These are phyloP conservation scores for Metschnikowia lunata DNA, from an alignment of 805 yeast species.

Conservation along the genomic window DNA sequence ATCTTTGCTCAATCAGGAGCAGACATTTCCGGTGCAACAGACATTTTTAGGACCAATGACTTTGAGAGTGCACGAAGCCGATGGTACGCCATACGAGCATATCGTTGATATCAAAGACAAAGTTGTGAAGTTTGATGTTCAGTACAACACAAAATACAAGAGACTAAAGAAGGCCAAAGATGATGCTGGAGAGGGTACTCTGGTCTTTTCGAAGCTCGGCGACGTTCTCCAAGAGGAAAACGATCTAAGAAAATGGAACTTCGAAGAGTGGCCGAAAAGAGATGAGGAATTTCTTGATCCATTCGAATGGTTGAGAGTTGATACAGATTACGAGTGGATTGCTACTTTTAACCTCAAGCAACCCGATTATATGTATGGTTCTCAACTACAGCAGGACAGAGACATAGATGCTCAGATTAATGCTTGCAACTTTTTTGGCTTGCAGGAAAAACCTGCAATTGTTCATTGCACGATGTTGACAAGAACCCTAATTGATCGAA, in stretches of 20 bases:
- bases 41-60: constrained; percentile 94
- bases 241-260: constrained; percentile 68
- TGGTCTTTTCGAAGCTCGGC: constrained; percentile 59
- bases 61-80: constrained; percentile 93
- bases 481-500: constrained; percentile 74
- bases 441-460: constrained; percentile 49
- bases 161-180: constrained; percentile 63
- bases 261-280: constrained; percentile 64
- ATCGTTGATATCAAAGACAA: constrained; percentile 86
- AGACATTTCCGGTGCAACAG: constrained; percentile 36
- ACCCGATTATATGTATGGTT: constrained; percentile 91
- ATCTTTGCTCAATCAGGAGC: constrained; percentile 40
- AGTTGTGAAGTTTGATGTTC: constrained; percentile 84
- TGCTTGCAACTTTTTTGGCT: constrained; percentile 70
- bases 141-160: constrained; percentile 90
- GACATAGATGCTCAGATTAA: constrained; percentile 95
- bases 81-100: constrained; percentile 98
- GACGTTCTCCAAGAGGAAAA: constrained; percentile 60
- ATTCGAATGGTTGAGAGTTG: constrained; percentile 97
- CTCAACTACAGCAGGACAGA: constrained; percentile 90
- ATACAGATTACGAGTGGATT: constrained; percentile 97
- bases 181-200: constrained; percentile 25
- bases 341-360: constrained; percentile 76
- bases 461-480: constrained; percentile 73
- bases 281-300: constrained; percentile 82